A percentile compares a stretch with the other conserved stretches of the same genome.
Conservation (phyloP, 2,329 filamentous ascomycete species). For the Botryosphaeria agaves region DNA sequence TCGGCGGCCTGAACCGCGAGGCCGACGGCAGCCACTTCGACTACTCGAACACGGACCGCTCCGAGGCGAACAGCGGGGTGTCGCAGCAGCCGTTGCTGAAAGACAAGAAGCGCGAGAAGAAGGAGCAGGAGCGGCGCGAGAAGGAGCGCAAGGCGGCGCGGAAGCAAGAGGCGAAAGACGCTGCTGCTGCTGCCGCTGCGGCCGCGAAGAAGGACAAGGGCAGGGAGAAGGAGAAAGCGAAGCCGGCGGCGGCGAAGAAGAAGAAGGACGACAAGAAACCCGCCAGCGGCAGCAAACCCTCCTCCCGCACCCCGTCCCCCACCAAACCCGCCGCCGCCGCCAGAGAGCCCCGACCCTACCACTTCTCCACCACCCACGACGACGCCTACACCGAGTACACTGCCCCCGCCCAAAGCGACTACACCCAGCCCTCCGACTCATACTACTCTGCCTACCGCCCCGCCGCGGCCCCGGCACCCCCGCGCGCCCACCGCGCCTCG, state of each 20-base stretch:
- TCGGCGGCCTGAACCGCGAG: slow-evolving; percentile 75
- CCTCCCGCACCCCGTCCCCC: slow-evolving; percentile 7
- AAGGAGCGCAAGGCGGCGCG: slow-evolving; percentile 23
- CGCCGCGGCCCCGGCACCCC: slow-evolving; percentile 14
- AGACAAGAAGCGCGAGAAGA: slow-evolving; percentile 10
- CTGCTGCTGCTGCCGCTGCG: slow-evolving; percentile 19
- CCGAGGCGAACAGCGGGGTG: slow-evolving; percentile 35
- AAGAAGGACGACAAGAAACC: slow-evolving; percentile 21
- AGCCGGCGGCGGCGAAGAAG: slow-evolving; percentile 20
- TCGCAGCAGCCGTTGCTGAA: slow-evolving; percentile 24
- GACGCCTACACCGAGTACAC: slow-evolving; percentile 26
- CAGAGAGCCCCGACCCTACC: slow-evolving; percentile 14
- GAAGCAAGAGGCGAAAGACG: slow-evolving; percentile 23
- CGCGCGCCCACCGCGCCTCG: neutral
- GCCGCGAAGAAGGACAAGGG: slow-evolving; percentile 13
- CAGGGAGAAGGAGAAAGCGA: slow-evolving; percentile 23
- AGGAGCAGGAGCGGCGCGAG: slow-evolving; percentile 23
- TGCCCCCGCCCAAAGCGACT: no score
- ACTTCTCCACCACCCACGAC: slow-evolving; percentile 30
- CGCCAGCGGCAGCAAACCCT: slow-evolving; percentile 14
- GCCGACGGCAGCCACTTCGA: slow-evolving; percentile 68
- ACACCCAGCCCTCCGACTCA: slow-evolving; percentile 5
- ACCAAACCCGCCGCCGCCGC: slow-evolving; percentile 8
- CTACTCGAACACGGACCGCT: slow-evolving; percentile 49
- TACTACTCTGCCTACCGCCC: slow-evolving; percentile 25